Evolutionary conservation across 2,329 filamentous ascomycete genomes (phyloP).

Genomic region (Dendryphion nanum): DNA sequence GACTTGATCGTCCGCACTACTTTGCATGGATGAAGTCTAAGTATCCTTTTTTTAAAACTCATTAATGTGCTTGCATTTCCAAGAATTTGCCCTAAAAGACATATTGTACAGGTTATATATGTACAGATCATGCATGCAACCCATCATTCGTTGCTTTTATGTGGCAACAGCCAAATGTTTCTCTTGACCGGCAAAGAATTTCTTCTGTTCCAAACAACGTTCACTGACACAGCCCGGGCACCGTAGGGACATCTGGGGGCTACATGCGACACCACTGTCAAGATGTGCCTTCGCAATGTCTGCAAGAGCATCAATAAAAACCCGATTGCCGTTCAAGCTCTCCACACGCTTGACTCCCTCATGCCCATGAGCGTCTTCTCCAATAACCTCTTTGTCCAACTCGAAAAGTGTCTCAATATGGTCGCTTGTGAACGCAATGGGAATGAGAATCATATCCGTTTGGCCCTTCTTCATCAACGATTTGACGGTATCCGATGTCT

Average conservation of each 20-base stretch:
- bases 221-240: conserved; percentile 94
- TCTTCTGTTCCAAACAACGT: conserved; percentile 74
- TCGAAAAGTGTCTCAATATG: conserved; percentile 98
- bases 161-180: conserved; percentile 16
- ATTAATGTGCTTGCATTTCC: no score
- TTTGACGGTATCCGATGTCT: conserved; percentile 85
- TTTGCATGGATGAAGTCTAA: no score
- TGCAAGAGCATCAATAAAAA: conserved; percentile 88
- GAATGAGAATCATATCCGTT: conserved; percentile 85
- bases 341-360: conserved; percentile 77
- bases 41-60: no score
- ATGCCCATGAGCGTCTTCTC: conserved; percentile 62
- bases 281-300: conserved; percentile 83
- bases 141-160: background rate
- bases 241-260: conserved; percentile 81
- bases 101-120: conserved; percentile 3
- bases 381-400: conserved; percentile 91
- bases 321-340: conserved; percentile 83
- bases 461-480: conserved; percentile 88
- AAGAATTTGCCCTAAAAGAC: background rate
- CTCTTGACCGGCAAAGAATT: conserved; percentile 58
- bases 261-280: conserved; percentile 67
- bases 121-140: no score
- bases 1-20: no score
- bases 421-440: conserved; percentile 97